Evolutionary conservation across 345 rosid genomes (phyloP).

Genomic region (Rhodamnia rubescens): DNA sequence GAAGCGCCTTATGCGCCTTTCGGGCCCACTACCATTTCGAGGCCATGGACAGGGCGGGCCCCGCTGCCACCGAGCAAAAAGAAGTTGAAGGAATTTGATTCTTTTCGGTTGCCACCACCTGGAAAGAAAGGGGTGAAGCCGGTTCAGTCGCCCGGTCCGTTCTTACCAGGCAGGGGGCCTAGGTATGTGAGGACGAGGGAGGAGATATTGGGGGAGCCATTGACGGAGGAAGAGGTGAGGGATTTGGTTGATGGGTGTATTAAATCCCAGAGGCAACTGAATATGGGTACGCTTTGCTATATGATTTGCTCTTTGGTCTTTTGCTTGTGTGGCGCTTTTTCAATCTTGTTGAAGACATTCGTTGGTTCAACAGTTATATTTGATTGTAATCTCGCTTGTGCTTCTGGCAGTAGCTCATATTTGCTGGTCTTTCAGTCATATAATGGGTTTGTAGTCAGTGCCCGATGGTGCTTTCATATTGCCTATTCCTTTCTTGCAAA

Average conservation of each 20-base stretch:
- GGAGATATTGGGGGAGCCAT: constrained; percentile 83
- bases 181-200: constrained; percentile 63
- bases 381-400: neutral
- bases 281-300: constrained; percentile 47
- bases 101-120: constrained; percentile 64
- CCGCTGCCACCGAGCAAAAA: constrained; percentile 74
- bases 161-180: constrained; percentile 62
- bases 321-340: neutral
- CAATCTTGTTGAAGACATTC: neutral
- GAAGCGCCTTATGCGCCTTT: constrained; percentile 80
- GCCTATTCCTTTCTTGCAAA: neutral
- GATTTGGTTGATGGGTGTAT: constrained; percentile 44
- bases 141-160: constrained; percentile 87
- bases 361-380: neutral
- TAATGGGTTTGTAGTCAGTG: neutral
- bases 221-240: constrained; percentile 54
- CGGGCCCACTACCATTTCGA: constrained; percentile 64
- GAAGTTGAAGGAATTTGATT: constrained; percentile 74
- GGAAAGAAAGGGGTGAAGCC: constrained; percentile 84
- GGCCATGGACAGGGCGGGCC: constrained; percentile 97
- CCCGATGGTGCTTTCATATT: neutral
- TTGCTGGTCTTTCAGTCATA: neutral
- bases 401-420: neutral
- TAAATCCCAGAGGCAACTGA: constrained; percentile 60
- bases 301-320: neutral